Evolutionary conservation across 768 basidiomycete species (phyloP), one percentile per base, ranked within the genome.

Genomic region (Termitomyces sp.): DNA sequence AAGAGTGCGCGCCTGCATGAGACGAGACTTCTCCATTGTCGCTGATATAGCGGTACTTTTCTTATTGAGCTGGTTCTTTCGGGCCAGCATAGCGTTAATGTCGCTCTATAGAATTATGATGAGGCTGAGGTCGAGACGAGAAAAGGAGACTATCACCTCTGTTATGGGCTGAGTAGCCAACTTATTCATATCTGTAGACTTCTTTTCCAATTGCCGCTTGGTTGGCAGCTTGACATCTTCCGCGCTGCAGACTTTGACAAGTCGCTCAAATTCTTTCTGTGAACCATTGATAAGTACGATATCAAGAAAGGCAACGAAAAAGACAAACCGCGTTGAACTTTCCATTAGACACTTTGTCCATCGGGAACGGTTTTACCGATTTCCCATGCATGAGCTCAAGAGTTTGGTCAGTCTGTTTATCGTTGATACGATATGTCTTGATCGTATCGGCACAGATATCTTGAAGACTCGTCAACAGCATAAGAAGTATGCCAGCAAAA

Each of bases 311-410:
- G 46, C 14, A 6, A 78, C 85, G 51, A 20, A 43, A 14, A 10
- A n/a, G n/a, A 78, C 88, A 49, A 48, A 94, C 95, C 60, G 76
- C 70, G 12, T 72, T 74, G 57, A 93, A 87, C 3, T 72, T 56
- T 1, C 80, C 72, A 67, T 98, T 96, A 7, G 93, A 96, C 8
- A 96, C 84, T 63, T 87, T 88, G 67, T 94, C 92, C 87, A 99
- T 94, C 4, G 71, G 69, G 64, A 88, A 94, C 0, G 71, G 59
- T 57, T 76, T 79, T 8, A 78, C 66, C 0, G 85, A 82, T 56
- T 81, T 83, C 9, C 92, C 95, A 65, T 94, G 88, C 64, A 84
- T 84, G 47, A 98, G 81, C 59, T 88, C 79, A 14, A 98, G 76
- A 0, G 75, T 74, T 58, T 90, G 80, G 63, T 93, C 82, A 46